Evolutionary conservation across 2,329 filamentous ascomycete species (phyloP), one percentile per base, ranked within the genome.

Genomic region (Pseudocercospora macadamiae): DNA sequence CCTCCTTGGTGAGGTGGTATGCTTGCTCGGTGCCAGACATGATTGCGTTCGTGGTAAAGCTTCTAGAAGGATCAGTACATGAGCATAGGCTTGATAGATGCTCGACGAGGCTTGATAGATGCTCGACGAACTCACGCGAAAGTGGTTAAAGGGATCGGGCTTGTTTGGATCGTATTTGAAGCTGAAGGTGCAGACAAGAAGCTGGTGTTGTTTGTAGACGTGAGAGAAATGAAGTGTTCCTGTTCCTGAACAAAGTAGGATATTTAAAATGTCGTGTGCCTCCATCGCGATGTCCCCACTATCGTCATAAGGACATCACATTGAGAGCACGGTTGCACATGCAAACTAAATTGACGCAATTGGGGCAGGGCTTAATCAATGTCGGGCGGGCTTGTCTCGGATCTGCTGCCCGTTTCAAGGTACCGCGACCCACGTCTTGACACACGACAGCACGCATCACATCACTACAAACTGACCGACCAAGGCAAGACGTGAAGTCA

Each of bases 1-100:
- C 77, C 68, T 82, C 76, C 61, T 73, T 73, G 60, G 80, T 82
- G 44, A 75, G 71, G 74, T 82, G 76, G 72, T 76, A 81, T 56
- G 78, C 80, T 54, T 73, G 48, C 10, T 77, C 70, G 48, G 67
- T 68, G 32, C 68, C 68, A 57, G 70, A 69, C 70, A 72, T 72
- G 57, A n/a, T 70, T n/a, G n/a, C n/a, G n/a, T n/a, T n/a, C n/a
- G n/a, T n/a, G n/a, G n/a, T n/a, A n/a, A n/a, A n/a, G n/a, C n/a
- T n/a, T n/a, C n/a, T n/a, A n/a, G n/a, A n/a, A n/a, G n/a, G n/a
- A n/a, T n/a, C n/a, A n/a, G n/a, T n/a, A n/a, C n/a, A 9, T 34
- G 28, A 32, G 34, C 36, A 48, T 39, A 16, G 37, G 37, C 14
- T 42, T 1, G n/a, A n/a, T n/a, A n/a, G n/a, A n/a, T n/a, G n/a